Conservation (phyloP, 2,329 filamentous ascomycete species). For the Monilinia laxa region DNA sequence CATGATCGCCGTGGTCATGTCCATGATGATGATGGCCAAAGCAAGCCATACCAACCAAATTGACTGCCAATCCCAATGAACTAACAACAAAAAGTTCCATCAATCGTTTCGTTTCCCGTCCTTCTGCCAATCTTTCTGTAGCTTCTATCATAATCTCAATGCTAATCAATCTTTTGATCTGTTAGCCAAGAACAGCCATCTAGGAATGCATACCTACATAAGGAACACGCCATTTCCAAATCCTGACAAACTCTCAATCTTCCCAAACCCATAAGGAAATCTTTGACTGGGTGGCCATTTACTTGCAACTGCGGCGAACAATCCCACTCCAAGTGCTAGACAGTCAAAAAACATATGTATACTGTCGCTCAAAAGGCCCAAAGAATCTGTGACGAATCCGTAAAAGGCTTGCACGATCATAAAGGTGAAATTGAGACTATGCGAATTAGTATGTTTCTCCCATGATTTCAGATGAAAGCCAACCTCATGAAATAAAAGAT, state of each 20-base stretch:
- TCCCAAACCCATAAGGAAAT: slow-evolving; percentile 95
- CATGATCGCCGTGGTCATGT: slow-evolving; percentile 46
- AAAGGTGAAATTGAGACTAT: slow-evolving; percentile 85
- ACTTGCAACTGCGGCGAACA: slow-evolving; percentile 89
- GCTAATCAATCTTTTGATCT: slow-evolving; percentile 71
- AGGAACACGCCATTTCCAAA: slow-evolving; percentile 96
- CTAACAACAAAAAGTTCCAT: slow-evolving; percentile 88
- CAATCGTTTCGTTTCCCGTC: slow-evolving; percentile 78
- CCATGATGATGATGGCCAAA: slow-evolving; percentile 44
- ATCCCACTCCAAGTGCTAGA: slow-evolving; percentile 82
- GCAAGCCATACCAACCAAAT: slow-evolving; percentile 75
- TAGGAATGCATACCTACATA: slow-evolving; percentile 57
- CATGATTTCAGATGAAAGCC: slow-evolving; percentile 36
- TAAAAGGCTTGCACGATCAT: slow-evolving; percentile 96
- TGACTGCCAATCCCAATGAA: slow-evolving; percentile 80
- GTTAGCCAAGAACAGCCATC: slow-evolving; percentile 24
- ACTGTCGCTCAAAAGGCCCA: slow-evolving; percentile 94
- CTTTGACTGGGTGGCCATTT: slow-evolving; percentile 90
- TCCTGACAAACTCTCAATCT: slow-evolving; percentile 92
- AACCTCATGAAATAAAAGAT: slow-evolving; percentile 98
- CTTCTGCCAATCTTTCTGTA: slow-evolving; percentile 80
- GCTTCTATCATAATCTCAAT: slow-evolving; percentile 96
- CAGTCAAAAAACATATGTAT: slow-evolving; percentile 99
- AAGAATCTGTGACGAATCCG: slow-evolving; percentile 86
- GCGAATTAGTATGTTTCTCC: slow-evolving; percentile 25